Evolutionary conservation across 1,284 basidiomycete species (phyloP), one percentile per base, ranked within the genome.

Genomic region (Fomitopsis schrenkii): DNA sequence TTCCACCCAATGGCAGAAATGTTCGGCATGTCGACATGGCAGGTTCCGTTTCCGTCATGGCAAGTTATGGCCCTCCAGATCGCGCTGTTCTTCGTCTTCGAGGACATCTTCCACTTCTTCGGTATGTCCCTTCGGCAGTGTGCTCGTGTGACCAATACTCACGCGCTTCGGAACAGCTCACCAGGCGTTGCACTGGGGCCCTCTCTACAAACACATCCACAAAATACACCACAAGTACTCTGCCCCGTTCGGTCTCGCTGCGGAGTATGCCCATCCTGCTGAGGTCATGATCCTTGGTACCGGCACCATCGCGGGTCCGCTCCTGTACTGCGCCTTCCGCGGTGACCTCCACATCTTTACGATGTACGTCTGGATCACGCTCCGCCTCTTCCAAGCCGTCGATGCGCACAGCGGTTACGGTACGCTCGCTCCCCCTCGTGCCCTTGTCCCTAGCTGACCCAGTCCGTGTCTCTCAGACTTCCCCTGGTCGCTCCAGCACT

Each of bases 151-250:
- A 40, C 38, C 38, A 10, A 14, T 40, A 40, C 59, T 67, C 62
- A 64, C 65, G 28, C 75, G 73, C 68, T 33, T 62, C 17, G 63
- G 62, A 40, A 14, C 65, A 88, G 95, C 94, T 12, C 96, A 98
- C 79, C 90, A 94, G 70, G 89, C 88, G 10, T 85, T 97, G 22
- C 97, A 99, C 80, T 93, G 86, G 72, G 93, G 94, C 59, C 80
- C 87, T 4, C 82, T 99, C 61, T 99, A 99, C 87, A 97, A 95
- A 80, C 83, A 97, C 78, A 95, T 98, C 67, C 97, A 99, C 87
- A 98, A 98, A 81, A 82, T 95, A 53, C 94, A 98, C 77, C 97
- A 98, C 86, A 95, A 97, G 74, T 98, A 96, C 78, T 92, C 92
- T 22, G 96, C 97, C 22, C 97, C 97, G 0, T 98, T 98, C 73